phyloP scores from a whole-genome alignment of 306 rosid species.

The Sicyos baderoa region DNA sequence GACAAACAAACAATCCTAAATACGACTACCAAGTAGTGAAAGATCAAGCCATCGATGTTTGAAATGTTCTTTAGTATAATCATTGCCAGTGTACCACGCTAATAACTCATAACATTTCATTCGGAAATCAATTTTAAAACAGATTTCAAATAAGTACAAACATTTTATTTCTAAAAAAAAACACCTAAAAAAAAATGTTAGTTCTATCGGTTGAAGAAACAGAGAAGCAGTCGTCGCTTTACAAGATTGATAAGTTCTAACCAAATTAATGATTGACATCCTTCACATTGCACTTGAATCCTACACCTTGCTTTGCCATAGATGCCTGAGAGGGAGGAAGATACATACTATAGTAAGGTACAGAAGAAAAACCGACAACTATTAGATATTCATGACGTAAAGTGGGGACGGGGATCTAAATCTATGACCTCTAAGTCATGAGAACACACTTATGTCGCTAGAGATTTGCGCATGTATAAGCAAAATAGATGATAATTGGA shows the following conservation, averaged over 20 bases:
- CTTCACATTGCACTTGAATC: background rate
- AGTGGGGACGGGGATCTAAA: no score
- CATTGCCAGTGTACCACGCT: background rate
- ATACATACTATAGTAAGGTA: background rate
- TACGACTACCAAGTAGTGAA: no score
- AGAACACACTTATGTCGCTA: no score
- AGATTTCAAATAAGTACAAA: background rate
- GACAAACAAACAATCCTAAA: no score
- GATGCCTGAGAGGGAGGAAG: slow-evolving; percentile 13
- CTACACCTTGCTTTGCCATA: slow-evolving; percentile 13
- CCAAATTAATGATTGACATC: slow-evolving; percentile 1
- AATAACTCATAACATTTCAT: background rate
- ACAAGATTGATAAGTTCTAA: background rate
- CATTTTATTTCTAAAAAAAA: background rate
- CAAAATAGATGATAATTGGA: background rate
- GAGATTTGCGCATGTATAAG: background rate
- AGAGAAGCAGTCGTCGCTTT: background rate
- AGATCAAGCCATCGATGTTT: no score
- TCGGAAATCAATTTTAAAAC: background rate
- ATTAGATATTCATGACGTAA: background rate
- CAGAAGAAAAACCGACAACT: background rate
- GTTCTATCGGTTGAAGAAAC: background rate
- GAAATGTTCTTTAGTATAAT: no score
- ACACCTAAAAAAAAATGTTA: background rate
- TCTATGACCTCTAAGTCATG: no score